phyloP scores from a whole-genome alignment of 306 rosid genomes.

The Inga laurina region DNA sequence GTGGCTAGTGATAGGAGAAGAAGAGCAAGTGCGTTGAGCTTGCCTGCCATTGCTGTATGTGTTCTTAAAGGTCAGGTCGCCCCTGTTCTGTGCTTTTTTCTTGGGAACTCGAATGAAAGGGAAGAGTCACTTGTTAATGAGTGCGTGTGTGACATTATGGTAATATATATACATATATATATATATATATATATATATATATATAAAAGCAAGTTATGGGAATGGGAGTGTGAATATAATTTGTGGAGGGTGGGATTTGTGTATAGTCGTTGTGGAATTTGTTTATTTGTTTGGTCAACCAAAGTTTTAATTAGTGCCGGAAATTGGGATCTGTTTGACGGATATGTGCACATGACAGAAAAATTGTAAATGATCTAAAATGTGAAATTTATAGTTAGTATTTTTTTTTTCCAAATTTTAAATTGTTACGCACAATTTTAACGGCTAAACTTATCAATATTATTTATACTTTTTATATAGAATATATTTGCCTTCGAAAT shows the following conservation, averaged over 20 bases:
- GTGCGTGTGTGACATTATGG: background rate
- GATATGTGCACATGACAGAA: background rate
- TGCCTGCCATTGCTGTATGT: constrained; percentile 52
- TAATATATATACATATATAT: background rate
- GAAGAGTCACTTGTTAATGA: background rate
- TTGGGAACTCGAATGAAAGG: background rate
- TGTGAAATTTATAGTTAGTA: background rate
- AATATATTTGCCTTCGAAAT: no score
- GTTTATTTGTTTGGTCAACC: constrained; percentile 28
- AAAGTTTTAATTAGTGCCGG: constrained; percentile 27
- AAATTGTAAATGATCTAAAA: background rate
- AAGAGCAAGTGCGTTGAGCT: constrained; percentile 24
- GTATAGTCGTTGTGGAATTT: background rate
- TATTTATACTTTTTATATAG: no score
- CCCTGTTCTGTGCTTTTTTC: constrained; percentile 38
- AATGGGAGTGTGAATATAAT: background rate
- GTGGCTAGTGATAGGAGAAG: constrained; percentile 43
- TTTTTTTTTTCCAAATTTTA: no score
- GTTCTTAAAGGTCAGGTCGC: constrained; percentile 59
- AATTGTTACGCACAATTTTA: no score
- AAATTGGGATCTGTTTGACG: constrained; percentile 30
- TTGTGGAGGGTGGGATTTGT: background rate
- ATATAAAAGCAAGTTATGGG: background rate
- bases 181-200: background rate
- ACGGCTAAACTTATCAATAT: no score